Evolutionary conservation across 148 eudicot species (phyloP), one percentile per base, ranked within the genome.

Genomic region (Silene uniflora): DNA sequence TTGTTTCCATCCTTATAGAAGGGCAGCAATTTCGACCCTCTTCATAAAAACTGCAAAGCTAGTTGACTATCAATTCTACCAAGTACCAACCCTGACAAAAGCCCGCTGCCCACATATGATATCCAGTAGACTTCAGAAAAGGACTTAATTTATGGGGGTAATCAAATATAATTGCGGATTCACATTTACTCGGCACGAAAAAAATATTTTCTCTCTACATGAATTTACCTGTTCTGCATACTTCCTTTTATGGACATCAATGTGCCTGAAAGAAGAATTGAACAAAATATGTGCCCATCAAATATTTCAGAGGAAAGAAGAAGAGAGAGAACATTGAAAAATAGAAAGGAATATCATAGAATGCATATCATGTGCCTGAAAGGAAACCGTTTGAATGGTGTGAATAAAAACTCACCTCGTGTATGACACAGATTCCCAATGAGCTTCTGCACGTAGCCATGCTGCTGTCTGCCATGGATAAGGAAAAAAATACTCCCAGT

Each of bases 361-460:
- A 10, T 13, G 60, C 62, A 44, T 73, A 58, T 60, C 16, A 49
- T 47, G 4, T 10, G 66, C 24, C 49, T 29, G 11, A 21, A 16
- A 54, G 49, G 39, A 74, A 78, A 56, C 68, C 59, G 46, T 62
- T 6, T 14, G 52, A 42, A 44, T 19, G 29, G 63, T 21, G 18
- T 56, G 35, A 18, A 63, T 22, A 47, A 63, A n/a, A 73, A 79
- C 85, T 76, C 17, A 88, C 97, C 93, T 81, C 90, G 83, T 86
- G 69, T 80, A 86, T 65, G 89, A 81, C 35, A 87, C 71, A 24
- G 91, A 84, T 81, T 91, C 97, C 93, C 91, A 88, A 77, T 89
- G 93, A 11, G 93, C 93, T 83, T 91, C 97, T 70, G 97, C 93
- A 60, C 97, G 86, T 67, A 91, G 85, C 93, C 93, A 91, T 65